Conservation (phyloP, 768 basidiomycete species). For the Suillus subalutaceus region DNA sequence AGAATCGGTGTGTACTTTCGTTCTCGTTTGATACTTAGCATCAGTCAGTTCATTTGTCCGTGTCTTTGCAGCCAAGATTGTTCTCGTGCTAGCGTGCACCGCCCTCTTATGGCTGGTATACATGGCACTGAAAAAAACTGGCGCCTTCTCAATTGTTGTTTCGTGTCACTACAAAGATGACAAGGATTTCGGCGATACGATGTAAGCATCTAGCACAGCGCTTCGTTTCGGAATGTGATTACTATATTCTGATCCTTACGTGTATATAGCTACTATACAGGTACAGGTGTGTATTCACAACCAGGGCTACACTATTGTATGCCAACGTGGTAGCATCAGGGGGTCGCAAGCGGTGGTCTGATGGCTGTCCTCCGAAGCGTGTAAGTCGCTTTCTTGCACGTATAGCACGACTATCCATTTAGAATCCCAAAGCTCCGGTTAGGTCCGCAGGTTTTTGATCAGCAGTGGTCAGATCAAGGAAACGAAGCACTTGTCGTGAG, state of each 20-base stretch:
- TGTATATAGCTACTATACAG: constrained; percentile 30
- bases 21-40: not conserved
- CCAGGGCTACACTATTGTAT: not conserved
- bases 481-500: constrained; percentile 27
- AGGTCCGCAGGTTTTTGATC: constrained; percentile 27
- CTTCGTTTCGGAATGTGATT: not conserved
- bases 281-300: constrained; percentile 14
- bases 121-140: constrained; percentile 15
- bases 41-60: not conserved
- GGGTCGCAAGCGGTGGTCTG: constrained; percentile 19
- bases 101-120: constrained; percentile 20
- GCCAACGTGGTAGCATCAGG: constrained; percentile 10
- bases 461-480: constrained; percentile 19
- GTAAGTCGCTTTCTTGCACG: constrained; percentile 18
- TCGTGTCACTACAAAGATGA: constrained; percentile 27
- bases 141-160: constrained; percentile 24
- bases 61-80: constrained; percentile 14
- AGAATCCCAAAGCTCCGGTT: constrained; percentile 14
- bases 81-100: constrained; percentile 22
- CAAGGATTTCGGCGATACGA: constrained; percentile 27
- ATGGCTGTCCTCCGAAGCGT: constrained; percentile 19
- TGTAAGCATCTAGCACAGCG: constrained; percentile 20
- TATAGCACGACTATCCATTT: not conserved
- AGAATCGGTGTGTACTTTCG: constrained; percentile 18
- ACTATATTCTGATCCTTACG: constrained; percentile 3